Evolutionary conservation across 768 basidiomycete genomes (phyloP).

Genomic region (Grammothele lineata): DNA sequence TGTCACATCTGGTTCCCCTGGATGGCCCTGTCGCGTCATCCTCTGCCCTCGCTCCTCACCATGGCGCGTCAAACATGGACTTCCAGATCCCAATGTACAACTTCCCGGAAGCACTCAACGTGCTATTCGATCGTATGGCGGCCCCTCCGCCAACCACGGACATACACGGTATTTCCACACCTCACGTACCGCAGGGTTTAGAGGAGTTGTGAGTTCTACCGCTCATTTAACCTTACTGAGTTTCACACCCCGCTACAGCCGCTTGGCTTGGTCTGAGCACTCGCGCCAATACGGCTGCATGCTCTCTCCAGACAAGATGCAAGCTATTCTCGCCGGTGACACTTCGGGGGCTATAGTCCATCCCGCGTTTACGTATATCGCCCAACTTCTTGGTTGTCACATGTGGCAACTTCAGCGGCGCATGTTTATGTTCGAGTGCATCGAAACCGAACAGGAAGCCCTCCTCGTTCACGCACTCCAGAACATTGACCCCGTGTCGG

Average conservation of each 20-base stretch:
- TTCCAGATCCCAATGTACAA: constrained; percentile 3
- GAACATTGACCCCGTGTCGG: constrained; percentile 13
- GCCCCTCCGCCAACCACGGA: constrained; percentile 8
- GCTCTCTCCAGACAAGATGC: constrained; percentile 16
- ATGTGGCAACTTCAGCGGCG: constrained; percentile 20
- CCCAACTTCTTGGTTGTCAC: constrained; percentile 21
- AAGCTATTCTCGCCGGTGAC: constrained; percentile 22
- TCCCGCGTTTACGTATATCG: constrained; percentile 20
- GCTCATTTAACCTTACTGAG: background rate
- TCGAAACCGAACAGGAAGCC: constrained; percentile 13
- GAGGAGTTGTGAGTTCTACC: constrained; percentile 13
- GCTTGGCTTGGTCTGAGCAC: constrained; percentile 19
- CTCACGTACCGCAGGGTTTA: constrained; percentile 9
- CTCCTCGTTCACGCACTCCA: constrained; percentile 10
- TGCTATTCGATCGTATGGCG: constrained; percentile 5
- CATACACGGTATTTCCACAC: constrained; percentile 4
- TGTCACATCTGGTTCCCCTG: too few species aligned
- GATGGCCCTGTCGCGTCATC: constrained; percentile 6
- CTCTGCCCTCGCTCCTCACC: background rate
- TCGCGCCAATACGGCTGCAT: constrained; percentile 19
- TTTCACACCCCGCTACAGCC: constrained; percentile 16
- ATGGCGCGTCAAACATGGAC: background rate
- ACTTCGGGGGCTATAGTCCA: constrained; percentile 19
- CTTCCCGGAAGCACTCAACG: constrained; percentile 4
- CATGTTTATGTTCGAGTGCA: constrained; percentile 5